Percentiles rank a stretch among this genome's conserved stretches.
phyloP scores from a whole-genome alignment of 148 eudicot species.

The Rhododendron henanense region DNA sequence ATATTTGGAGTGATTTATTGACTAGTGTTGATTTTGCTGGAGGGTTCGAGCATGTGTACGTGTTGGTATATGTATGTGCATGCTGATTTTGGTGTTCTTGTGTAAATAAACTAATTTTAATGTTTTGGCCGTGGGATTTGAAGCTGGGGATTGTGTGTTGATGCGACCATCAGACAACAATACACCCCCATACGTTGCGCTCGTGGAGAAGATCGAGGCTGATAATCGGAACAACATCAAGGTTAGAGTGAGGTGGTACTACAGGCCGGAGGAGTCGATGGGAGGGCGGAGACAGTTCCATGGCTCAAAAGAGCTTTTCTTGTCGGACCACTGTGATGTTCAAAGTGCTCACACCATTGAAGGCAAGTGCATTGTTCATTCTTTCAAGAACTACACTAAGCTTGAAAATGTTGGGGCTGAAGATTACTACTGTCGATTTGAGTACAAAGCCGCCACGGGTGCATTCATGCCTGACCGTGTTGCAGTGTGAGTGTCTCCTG shows the following conservation, averaged over 20 bases:
- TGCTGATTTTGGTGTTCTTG: not conserved
- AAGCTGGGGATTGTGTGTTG: conserved; percentile 42
- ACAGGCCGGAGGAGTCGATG: conserved; percentile 37
- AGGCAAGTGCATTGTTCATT: conserved; percentile 36
- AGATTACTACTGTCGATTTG: conserved; percentile 39
- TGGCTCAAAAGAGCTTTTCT: conserved; percentile 37
- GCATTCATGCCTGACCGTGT: conserved; percentile 34
- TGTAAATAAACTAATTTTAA: not conserved
- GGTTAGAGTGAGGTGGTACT: conserved; percentile 39
- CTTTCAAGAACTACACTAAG: conserved; percentile 42
- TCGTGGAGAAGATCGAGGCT: conserved; percentile 33
- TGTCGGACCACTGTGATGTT: conserved; percentile 36
- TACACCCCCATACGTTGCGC: conserved; percentile 36
- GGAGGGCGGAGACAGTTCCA: conserved; percentile 42
- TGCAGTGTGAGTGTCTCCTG: conserved; percentile 30
- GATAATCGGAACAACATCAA: conserved; percentile 33
- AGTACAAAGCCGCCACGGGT: conserved; percentile 37
- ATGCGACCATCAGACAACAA: conserved; percentile 28
- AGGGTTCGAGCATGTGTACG: not conserved
- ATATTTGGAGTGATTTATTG: not conserved
- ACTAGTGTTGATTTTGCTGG: not conserved
- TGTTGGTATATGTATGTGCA: conserved; percentile 36
- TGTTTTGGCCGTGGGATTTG: conserved; percentile 3
- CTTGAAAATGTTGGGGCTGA: conserved; percentile 42
- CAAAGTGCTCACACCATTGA: conserved; percentile 40